phyloP scores from a whole-genome alignment of 169 alveolate genomes.

The Babesia sp. region DNA sequence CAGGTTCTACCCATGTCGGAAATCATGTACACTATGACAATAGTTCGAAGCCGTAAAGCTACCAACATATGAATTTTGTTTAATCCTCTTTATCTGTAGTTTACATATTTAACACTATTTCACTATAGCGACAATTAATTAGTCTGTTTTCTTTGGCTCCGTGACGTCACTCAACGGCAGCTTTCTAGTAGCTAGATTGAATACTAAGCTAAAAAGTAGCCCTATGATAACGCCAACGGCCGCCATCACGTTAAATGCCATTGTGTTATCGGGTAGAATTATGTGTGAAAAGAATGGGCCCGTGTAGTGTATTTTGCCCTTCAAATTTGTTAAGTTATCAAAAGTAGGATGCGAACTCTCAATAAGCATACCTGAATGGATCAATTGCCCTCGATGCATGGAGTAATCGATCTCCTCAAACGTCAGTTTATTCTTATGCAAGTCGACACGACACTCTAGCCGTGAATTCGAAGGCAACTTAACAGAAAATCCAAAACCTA shows the following conservation, averaged over 20 bases:
- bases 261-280: constrained; percentile 54
- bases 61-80: no score
- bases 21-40: no score
- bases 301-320: constrained; percentile 7
- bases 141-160: not conserved
- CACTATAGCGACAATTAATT: not conserved
- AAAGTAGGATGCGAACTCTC: not conserved
- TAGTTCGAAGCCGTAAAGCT: no score
- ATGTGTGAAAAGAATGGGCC: constrained; percentile 41
- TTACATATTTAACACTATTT: no score
- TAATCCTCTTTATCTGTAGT: no score
- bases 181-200: constrained; percentile 18
- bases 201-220: constrained; percentile 51
- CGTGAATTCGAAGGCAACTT: constrained; percentile 12
- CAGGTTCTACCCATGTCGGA: no score
- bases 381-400: constrained; percentile 54
- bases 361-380: constrained; percentile 36
- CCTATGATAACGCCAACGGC: constrained; percentile 45
- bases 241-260: constrained; percentile 63
- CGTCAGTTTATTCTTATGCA: constrained; percentile 44
- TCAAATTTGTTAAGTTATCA: not conserved
- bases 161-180: not conserved
- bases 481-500: constrained; percentile 31
- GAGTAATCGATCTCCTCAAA: constrained; percentile 39
- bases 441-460: constrained; percentile 26